These are phyloP conservation scores for Gigaspora rosea DNA, from an alignment of 192 early-diverging fungal genomes.

Conservation along the genomic window DNA sequence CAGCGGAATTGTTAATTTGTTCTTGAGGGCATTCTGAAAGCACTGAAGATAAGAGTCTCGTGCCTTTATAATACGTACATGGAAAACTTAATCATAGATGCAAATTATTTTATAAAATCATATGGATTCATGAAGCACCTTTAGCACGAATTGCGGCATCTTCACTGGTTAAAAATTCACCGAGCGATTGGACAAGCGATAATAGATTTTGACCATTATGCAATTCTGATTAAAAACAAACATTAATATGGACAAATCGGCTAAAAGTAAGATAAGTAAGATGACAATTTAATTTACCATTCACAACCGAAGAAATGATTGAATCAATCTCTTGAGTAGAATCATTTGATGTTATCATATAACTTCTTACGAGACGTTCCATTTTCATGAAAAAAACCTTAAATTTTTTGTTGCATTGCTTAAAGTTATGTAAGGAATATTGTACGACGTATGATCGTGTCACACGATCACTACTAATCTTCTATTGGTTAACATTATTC, in stretches of 20 bases:
- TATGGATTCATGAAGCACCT: constrained; percentile 49
- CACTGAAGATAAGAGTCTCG: constrained; percentile 64
- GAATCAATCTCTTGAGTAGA: not conserved
- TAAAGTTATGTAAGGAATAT: no score
- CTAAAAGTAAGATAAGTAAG: not conserved
- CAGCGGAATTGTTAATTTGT: constrained; percentile 53
- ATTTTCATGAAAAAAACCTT: not conserved
- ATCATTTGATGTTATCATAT: constrained; percentile 25
- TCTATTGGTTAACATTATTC: no score
- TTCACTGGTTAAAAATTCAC: constrained; percentile 72
- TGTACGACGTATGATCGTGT: no score
- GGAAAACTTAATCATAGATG: constrained; percentile 13
- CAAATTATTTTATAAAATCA: not conserved
- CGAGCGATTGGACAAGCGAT: constrained; percentile 78
- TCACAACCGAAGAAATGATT: constrained; percentile 2
- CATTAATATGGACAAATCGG: not conserved
- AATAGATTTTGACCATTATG: constrained; percentile 60
- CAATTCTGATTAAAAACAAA: constrained; percentile 31
- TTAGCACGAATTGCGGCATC: constrained; percentile 86
- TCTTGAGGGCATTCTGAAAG: constrained; percentile 52
- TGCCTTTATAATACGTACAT: constrained; percentile 44
- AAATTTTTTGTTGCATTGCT: not conserved
- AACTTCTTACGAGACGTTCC: constrained; percentile 27
- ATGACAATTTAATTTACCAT: not conserved
- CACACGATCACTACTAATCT: no score